Base-by-base conservation (phyloP, 1,284 basidiomycete genomes). In the Malassezia japonica region DNA sequence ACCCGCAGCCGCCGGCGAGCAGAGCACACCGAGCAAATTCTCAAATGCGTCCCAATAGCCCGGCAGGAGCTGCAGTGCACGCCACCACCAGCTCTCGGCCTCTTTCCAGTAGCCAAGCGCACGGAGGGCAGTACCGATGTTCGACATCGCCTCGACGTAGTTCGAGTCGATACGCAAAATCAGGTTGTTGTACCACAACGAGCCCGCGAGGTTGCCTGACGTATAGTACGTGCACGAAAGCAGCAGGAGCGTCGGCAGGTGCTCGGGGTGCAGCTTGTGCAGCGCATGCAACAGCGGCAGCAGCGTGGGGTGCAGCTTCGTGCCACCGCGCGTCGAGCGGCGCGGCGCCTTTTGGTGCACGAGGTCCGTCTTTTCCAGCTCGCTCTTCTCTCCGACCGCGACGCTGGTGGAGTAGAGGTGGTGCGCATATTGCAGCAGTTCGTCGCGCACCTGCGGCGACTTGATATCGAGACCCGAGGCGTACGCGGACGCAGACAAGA, bases 121-220 rank as follows among this genome's bases (percentile, higher is more conserved):
- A 18, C 76, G 74, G 43, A 78, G 64, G 6, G 78, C 77, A 7
- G 77, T 78, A 5, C 79, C 79, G 33, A 80, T 76, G 57, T 80
- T 80, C 48, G 74, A 56, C 59, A 72, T 70, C 39, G 60, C 60
- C 57, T 70, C 61, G 42, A 78, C 77, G 53, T 76, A 77, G 44
- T 74, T 67, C 1, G 74, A 72, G 44, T 78, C 72, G 41, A 68
- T 62, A 32, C 51, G 48, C 2, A 75, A 54, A 46, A 74, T 63
- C 23, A 57, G 55, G 31, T 67, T 69, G 55, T 74, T 75, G 61
- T 74, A 75, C 60, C 65, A 74, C n/a, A 71, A 56, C 29, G 64
- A 67, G 41, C 61, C 65, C 18, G 60, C 53, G 6, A 64, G 48
- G 34, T 67, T 62, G 46, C 66, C 60, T 7, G 59, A 48, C 21